Evolutionary conservation across 352 stramenopile species (phyloP), one percentile per base, ranked within the genome.

Genomic region (Phytopythium chamaehyphon): DNA sequence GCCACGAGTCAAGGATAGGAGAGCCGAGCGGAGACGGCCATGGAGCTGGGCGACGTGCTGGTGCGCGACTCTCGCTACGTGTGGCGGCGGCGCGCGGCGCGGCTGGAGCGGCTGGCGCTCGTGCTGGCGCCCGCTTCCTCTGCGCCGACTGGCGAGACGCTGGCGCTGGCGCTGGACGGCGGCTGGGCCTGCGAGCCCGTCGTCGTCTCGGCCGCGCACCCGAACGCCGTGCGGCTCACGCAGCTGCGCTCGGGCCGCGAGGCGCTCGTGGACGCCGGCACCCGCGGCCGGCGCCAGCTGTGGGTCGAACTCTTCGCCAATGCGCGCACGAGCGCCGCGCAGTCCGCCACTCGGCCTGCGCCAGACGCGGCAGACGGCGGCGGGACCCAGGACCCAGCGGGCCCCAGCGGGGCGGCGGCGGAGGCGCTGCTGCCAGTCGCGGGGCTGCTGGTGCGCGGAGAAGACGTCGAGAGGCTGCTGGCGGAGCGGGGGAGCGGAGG

Each of bases 151-250:
- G 55, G 26, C 46, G 42, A 42, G 14, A 9, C 28, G 28, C 66
- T 75, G 44, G 45, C 54, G 37, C 57, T 83, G 47, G 44, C 60
- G 19, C 57, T 83, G 12, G 71, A 83, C 42, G 71, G 71, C 3
- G 62, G 66, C 2, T 61, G 74, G 24, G 58, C 48, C 11, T 86
- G 72, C 22, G 75, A 86, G 35, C 62, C 61, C 6, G 64, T 83
- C n/a, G 75, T 86, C 18, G 75, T 86, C 28, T 86, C 75, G 2
- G 76, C 75, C 2, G 75, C 73, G 35, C 75, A 86, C 51, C 55
- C 79, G 67, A 67, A 86, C 49, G 76, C 72, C 23, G 69, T 83
- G 51, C 70, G 63, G 21, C 66, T 86, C 3, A 45, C 65, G 5
- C 64, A 86, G 26, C 57, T 80, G 16, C 61, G 73, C 39, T 69